Percentiles rank a stretch among this genome's conserved stretches.
These are phyloP conservation scores for Termitomyces sp. DNA, from an alignment of 1,284 basidiomycete species.

Conservation along the genomic window DNA sequence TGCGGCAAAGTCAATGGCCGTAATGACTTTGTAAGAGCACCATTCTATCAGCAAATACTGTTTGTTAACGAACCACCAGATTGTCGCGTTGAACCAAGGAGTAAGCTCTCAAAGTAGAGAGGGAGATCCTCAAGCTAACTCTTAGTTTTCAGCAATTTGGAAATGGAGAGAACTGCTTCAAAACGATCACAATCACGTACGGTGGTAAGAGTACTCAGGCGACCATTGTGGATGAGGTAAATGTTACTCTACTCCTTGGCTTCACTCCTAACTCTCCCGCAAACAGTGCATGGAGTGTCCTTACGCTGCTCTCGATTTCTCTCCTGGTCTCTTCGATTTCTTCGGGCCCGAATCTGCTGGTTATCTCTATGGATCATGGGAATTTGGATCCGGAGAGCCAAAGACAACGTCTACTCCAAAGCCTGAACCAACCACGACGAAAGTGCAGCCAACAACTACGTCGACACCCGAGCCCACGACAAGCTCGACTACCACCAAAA, in stretches of 20 bases:
- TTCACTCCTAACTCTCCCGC: background rate
- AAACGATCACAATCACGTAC: constrained; percentile 63
- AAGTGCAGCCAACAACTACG: constrained; percentile 17
- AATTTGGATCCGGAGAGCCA: constrained; percentile 30
- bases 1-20: constrained; percentile 29
- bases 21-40: constrained; percentile 28
- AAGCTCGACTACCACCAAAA: constrained; percentile 12
- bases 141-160: constrained; percentile 40
- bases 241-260: constrained; percentile 11
- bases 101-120: constrained; percentile 23
- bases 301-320: constrained; percentile 70
- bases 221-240: constrained; percentile 64
- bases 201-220: constrained; percentile 60
- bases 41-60: background rate
- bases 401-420: constrained; percentile 18
- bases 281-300: constrained; percentile 62
- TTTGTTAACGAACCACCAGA: constrained; percentile 23
- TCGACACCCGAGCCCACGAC: constrained; percentile 16
- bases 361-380: constrained; percentile 54
- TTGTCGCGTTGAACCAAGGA: constrained; percentile 39
- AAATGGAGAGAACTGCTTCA: constrained; percentile 55
- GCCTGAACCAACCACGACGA: constrained; percentile 16
- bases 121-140: background rate
- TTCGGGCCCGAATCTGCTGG: constrained; percentile 44
- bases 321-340: constrained; percentile 59